Percentiles rank a stretch among this genome's conserved stretches.
phyloP scores from a whole-genome alignment of 2,329 filamentous ascomycete species.

The Pyrenophora seminiperda region DNA sequence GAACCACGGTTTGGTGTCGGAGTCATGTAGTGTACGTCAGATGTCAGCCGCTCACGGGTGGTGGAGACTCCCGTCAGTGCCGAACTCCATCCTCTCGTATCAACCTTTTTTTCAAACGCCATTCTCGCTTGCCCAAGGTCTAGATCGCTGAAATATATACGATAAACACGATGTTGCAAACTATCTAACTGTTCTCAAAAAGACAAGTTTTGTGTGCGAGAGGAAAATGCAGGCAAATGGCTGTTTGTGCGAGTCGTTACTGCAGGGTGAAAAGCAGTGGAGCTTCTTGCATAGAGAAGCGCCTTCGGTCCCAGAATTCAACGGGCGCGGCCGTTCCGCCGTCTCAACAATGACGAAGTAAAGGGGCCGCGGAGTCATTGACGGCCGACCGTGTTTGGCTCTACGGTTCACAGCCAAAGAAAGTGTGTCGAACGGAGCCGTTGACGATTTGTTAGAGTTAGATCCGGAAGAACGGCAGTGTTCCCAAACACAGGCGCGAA shows the following conservation, averaged over 20 bases:
- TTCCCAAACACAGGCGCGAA: neutral
- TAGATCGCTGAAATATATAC: constrained; percentile 1
- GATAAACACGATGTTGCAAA: neutral
- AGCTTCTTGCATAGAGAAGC: neutral
- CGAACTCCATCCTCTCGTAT: constrained; percentile 1
- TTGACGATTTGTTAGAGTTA: neutral
- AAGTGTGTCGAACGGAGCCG: neutral
- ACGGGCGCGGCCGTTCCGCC: constrained; percentile 2
- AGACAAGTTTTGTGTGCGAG: neutral
- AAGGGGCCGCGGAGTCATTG: constrained; percentile 2
- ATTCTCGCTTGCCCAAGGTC: constrained; percentile 4
- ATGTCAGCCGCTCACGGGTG: constrained; percentile 8
- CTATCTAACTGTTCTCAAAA: neutral
- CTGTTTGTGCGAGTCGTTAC: constrained; percentile 7
- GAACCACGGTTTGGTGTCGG: constrained; percentile 13
- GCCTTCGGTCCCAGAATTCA: constrained; percentile 2
- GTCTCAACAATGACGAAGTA: neutral
- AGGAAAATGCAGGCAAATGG: neutral
- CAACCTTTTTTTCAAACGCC: neutral
- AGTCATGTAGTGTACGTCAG: constrained; percentile 9
- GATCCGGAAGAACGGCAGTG: neutral
- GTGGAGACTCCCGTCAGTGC: constrained; percentile 5
- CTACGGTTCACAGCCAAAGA: neutral
- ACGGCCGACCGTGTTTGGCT: constrained; percentile 1
- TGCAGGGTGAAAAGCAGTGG: constrained; percentile 11